Evolutionary conservation across 1,284 basidiomycete genomes (phyloP).

Genomic region (Cronartium quercuum): DNA sequence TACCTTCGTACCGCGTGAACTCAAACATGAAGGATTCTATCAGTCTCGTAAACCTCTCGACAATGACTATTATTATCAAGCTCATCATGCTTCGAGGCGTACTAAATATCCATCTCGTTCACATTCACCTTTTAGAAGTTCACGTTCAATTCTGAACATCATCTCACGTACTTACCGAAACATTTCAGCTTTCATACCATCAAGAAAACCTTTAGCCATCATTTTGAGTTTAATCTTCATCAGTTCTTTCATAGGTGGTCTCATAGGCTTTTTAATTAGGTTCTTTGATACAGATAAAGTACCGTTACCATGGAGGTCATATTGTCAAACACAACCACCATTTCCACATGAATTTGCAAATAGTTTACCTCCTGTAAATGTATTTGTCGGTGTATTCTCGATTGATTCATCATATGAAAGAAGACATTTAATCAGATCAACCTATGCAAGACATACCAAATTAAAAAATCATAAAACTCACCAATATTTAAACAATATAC

Average conservation of each 20-base stretch:
- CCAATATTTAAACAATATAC: slow-evolving; percentile 60
- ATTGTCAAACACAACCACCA: slow-evolving; percentile 58
- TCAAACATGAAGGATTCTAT: neutral
- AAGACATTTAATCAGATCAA: slow-evolving; percentile 79
- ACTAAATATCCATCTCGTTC: no score
- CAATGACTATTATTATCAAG: no score
- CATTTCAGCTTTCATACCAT: slow-evolving; percentile 58
- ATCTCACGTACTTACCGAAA: no score
- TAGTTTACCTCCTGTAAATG: slow-evolving; percentile 72
- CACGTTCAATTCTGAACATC: no score
- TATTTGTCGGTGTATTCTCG: slow-evolving; percentile 87
- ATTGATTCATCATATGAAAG: slow-evolving; percentile 79
- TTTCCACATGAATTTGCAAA: slow-evolving; percentile 55
- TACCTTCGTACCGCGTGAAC: neutral
- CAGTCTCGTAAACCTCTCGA: no score
- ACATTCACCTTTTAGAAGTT: no score
- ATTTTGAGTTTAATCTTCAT: slow-evolving; percentile 61
- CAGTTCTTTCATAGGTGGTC: slow-evolving; percentile 57
- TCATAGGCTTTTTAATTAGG: slow-evolving; percentile 71
- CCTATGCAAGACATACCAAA: slow-evolving; percentile 69
- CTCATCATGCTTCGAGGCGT: no score
- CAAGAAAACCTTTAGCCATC: slow-evolving; percentile 51
- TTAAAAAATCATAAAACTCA: slow-evolving; percentile 49
- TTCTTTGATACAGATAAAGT: slow-evolving; percentile 93
- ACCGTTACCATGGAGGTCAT: slow-evolving; percentile 84